phyloP scores from a whole-genome alignment of 208 protist genomes.

The Leishmania braziliensis region DNA sequence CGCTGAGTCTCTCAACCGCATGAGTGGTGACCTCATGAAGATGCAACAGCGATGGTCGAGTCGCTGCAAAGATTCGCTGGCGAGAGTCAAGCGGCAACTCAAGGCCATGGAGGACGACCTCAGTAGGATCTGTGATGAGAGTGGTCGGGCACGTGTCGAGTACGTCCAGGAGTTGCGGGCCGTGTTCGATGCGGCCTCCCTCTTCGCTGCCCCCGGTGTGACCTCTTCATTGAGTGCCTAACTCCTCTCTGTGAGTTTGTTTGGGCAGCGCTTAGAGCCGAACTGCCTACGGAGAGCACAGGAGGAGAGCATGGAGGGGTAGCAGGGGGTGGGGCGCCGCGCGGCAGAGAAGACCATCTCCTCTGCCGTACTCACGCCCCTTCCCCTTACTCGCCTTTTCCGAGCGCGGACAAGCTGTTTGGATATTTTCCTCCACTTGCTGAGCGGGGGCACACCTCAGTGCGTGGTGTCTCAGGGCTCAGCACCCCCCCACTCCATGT shows the following conservation, averaged over 20 bases:
- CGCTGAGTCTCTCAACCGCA: constrained; percentile 42
- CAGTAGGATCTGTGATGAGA: constrained; percentile 8
- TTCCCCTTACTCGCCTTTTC: no score
- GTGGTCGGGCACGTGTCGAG: background rate
- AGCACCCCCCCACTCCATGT: no score
- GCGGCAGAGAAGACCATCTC: no score
- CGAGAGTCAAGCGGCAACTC: constrained; percentile 24
- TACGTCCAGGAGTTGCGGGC: constrained; percentile 22
- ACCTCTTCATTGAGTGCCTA: constrained; percentile 15
- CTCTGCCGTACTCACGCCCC: no score
- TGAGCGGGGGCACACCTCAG: no score
- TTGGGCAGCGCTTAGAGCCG: background rate
- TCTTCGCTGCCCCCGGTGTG: constrained; percentile 29
- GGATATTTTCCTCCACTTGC: no score
- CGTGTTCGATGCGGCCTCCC: constrained; percentile 26
- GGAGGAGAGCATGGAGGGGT: background rate
- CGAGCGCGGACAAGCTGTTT: no score
- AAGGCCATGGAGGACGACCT: constrained; percentile 30
- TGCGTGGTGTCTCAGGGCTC: no score
- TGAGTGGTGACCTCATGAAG: constrained; percentile 34
- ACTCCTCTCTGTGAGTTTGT: background rate
- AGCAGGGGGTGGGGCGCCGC: no score
- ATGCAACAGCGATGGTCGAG: constrained; percentile 22
- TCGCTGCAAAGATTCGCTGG: constrained; percentile 8
- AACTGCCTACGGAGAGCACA: background rate